Percentiles rank a stretch among this genome's conserved stretches.
phyloP scores from a whole-genome alignment of 2,329 filamentous ascomycete genomes.

The Cladosporium sphaerospermum region DNA sequence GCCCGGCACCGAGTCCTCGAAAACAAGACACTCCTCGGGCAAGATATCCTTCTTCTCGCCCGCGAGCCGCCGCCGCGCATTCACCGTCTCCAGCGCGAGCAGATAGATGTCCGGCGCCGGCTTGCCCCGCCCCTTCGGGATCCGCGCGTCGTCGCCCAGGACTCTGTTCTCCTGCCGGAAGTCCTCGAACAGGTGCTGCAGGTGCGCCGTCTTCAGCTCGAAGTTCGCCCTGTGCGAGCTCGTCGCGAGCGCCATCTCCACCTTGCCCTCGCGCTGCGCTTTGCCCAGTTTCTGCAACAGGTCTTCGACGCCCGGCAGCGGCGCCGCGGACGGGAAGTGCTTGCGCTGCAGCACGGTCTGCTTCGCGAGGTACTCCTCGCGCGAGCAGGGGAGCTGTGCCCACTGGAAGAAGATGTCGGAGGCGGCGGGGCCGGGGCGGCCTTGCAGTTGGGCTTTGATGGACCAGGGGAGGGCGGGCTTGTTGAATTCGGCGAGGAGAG shows the following conservation, averaged over 20 bases:
- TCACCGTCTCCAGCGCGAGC: constrained; percentile 77
- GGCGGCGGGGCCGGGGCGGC: constrained; percentile 55
- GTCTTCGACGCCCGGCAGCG: constrained; percentile 69
- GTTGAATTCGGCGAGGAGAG: constrained; percentile 68
- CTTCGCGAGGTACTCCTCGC: constrained; percentile 59
- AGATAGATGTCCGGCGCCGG: constrained; percentile 92
- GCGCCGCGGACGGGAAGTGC: constrained; percentile 67
- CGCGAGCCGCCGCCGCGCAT: constrained; percentile 57
- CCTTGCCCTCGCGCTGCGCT: constrained; percentile 23
- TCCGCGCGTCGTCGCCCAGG: constrained; percentile 76
- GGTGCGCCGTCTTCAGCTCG: constrained; percentile 62
- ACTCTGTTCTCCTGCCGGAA: constrained; percentile 69
- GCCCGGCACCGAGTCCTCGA: constrained; percentile 90
- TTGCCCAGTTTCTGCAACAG: constrained; percentile 55
- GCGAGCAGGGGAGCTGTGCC: constrained; percentile 74
- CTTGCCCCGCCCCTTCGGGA: constrained; percentile 77
- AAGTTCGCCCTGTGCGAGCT: constrained; percentile 69
- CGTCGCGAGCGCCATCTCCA: constrained; percentile 82
- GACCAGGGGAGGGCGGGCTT: constrained; percentile 78
- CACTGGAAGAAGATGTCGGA: constrained; percentile 65
- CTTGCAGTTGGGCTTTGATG: constrained; percentile 83
- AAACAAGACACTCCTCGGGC: constrained; percentile 87
- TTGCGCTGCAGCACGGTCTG: constrained; percentile 59
- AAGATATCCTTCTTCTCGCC: constrained; percentile 56
- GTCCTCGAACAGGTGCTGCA: constrained; percentile 43